A percentile compares a stretch with the other conserved stretches of the same genome.
Conservation (phyloP, 257 asterid genomes). For the Gardenia jasminoides region DNA sequence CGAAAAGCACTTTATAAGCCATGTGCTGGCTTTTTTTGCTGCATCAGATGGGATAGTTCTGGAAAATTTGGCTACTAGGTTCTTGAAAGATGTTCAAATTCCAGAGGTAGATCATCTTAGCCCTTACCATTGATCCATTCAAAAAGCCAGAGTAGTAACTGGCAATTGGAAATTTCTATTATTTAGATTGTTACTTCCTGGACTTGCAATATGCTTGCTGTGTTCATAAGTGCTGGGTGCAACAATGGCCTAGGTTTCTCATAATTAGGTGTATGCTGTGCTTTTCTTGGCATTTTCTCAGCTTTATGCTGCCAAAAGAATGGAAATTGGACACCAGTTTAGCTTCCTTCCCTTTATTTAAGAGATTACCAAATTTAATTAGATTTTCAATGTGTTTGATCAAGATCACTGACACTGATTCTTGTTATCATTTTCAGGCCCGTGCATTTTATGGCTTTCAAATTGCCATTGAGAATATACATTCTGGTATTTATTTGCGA, state of each 20-base stretch:
- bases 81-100: slow-evolving; percentile 68
- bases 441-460: slow-evolving; percentile 92
- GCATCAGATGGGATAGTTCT: slow-evolving; percentile 82
- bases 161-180: not conserved
- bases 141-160: not conserved
- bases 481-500: slow-evolving; percentile 57
- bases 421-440: slow-evolving; percentile 44
- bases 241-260: not conserved
- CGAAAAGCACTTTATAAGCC: slow-evolving; percentile 71
- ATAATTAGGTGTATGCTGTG: not conserved
- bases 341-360: not conserved
- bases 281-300: not conserved
- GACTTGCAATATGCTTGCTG: not conserved
- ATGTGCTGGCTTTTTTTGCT: slow-evolving; percentile 75
- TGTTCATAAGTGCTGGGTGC: not conserved
- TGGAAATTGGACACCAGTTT: not conserved
- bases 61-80: slow-evolving; percentile 79
- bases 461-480: slow-evolving; percentile 75
- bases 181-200: not conserved
- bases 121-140: not conserved
- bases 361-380: not conserved
- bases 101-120: slow-evolving; percentile 51
- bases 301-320: not conserved
- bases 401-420: slow-evolving; percentile 19
- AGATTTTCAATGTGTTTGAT: not conserved